These are phyloP conservation scores for Aureobasidium sp. DNA, from an alignment of 2,329 filamentous ascomycete genomes.

Conservation along the genomic window DNA sequence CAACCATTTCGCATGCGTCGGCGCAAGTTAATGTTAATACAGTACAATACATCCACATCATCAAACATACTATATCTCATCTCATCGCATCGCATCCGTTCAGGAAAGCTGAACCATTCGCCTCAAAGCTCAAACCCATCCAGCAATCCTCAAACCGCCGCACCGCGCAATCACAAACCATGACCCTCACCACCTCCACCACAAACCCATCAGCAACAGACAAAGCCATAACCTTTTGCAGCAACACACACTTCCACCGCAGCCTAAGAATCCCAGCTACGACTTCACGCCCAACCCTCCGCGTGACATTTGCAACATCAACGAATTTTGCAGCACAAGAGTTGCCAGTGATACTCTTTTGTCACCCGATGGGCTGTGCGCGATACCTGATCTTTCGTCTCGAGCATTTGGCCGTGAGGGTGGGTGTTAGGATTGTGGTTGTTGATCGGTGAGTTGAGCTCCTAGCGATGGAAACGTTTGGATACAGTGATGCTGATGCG, in stretches of 20 bases:
- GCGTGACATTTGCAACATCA: conserved; percentile 28
- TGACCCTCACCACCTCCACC: not conserved
- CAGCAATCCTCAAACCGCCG: too few relatives aligned
- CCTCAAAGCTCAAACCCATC: too few relatives aligned
- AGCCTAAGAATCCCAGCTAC: conserved; percentile 24
- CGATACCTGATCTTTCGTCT: conserved; percentile 27
- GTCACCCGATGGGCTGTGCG: conserved; percentile 34
- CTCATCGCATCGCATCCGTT: too few relatives aligned
- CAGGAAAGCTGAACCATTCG: not conserved
- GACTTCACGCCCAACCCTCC: conserved; percentile 20
- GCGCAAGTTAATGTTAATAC: not conserved
- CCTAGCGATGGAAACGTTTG: too few relatives aligned
- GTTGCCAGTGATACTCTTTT: conserved; percentile 31
- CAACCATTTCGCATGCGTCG: not conserved
- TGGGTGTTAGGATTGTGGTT: conserved; percentile 32
- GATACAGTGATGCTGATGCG: not conserved
- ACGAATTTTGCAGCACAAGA: conserved; percentile 24
- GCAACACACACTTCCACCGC: conserved; percentile 22
- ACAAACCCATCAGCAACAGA: not conserved
- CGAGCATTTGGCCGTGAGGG: conserved; percentile 27
- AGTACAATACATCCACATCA: too few relatives aligned
- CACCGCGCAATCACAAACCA: not conserved
- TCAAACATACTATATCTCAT: too few relatives aligned
- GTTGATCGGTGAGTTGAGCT: conserved; percentile 32
- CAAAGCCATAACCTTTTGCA: conserved; percentile 16